A percentile compares a stretch with the other conserved stretches of the same genome.
Evolutionary conservation across 208 protist species (phyloP).

Genomic region (Phytomonas sp.): DNA sequence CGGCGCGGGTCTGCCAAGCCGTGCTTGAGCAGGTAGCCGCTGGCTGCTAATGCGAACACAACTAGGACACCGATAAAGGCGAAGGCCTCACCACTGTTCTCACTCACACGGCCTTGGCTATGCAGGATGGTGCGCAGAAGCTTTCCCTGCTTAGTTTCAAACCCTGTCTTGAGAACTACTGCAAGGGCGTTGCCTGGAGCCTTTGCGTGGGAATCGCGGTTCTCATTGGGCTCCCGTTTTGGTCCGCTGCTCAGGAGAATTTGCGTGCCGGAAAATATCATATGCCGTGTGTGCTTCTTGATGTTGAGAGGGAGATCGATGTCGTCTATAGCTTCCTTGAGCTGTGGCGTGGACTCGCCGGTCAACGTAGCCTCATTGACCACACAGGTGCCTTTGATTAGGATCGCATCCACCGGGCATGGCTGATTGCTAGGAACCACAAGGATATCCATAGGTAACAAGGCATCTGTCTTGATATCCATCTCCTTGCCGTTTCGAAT

Average conservation of each 20-base stretch:
- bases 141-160: constrained; percentile 97
- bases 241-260: constrained; percentile 86
- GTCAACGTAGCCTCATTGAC: constrained; percentile 99
- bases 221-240: constrained; percentile 13
- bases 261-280: constrained; percentile 94
- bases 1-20: constrained; percentile 74
- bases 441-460: constrained; percentile 95
- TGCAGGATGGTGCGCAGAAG: constrained; percentile 91
- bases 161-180: constrained; percentile 98
- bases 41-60: constrained; percentile 93
- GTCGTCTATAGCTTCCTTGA: constrained; percentile 90
- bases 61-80: constrained; percentile 96
- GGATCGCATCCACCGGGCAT: constrained; percentile 92
- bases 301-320: constrained; percentile 53
- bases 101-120: constrained; percentile 91
- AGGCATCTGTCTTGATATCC: constrained; percentile 44
- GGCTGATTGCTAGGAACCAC: constrained; percentile 70
- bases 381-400: constrained; percentile 93
- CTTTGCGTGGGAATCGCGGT: background rate
- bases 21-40: constrained; percentile 92
- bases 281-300: constrained; percentile 87
- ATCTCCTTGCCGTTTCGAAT: constrained; percentile 59
- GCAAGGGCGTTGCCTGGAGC: constrained; percentile 56
- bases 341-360: constrained; percentile 97
- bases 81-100: constrained; percentile 94